Percentiles rank a stretch among this genome's conserved stretches.
Evolutionary conservation across 306 rosid genomes (phyloP).

Genomic region (Casuarina glauca): DNA sequence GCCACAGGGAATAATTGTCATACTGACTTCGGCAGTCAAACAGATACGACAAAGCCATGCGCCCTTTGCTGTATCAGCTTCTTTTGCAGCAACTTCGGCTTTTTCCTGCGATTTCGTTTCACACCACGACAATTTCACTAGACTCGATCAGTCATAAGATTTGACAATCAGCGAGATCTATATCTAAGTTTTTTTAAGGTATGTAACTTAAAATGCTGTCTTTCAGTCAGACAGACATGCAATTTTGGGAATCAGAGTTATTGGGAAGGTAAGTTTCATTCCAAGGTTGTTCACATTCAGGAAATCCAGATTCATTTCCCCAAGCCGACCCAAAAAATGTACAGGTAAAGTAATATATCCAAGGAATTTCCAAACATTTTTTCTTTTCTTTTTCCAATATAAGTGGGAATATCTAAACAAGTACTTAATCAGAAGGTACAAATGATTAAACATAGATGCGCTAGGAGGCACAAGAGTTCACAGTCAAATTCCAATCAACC

Average conservation of each 20-base stretch:
- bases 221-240: background rate
- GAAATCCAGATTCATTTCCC: background rate
- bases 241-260: background rate
- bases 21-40: slow-evolving; percentile 75
- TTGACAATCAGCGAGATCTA: background rate
- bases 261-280: background rate
- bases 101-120: slow-evolving; percentile 59
- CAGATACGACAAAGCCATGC: slow-evolving; percentile 96
- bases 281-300: background rate
- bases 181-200: background rate
- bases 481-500: background rate
- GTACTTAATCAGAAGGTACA: background rate
- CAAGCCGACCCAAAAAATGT: background rate
- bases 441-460: background rate
- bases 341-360: background rate
- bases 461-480: background rate
- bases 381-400: background rate
- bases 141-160: background rate
- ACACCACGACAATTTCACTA: slow-evolving; percentile 8
- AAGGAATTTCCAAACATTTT: background rate
- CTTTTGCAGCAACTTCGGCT: slow-evolving; percentile 74
- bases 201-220: background rate
- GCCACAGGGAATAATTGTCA: slow-evolving; percentile 89
- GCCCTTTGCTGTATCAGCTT: slow-evolving; percentile 89
- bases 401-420: too few species aligned